These are phyloP conservation scores for Aureobasidium melanogenum DNA, from an alignment of 2,329 filamentous ascomycete species.

Conservation along the genomic window DNA sequence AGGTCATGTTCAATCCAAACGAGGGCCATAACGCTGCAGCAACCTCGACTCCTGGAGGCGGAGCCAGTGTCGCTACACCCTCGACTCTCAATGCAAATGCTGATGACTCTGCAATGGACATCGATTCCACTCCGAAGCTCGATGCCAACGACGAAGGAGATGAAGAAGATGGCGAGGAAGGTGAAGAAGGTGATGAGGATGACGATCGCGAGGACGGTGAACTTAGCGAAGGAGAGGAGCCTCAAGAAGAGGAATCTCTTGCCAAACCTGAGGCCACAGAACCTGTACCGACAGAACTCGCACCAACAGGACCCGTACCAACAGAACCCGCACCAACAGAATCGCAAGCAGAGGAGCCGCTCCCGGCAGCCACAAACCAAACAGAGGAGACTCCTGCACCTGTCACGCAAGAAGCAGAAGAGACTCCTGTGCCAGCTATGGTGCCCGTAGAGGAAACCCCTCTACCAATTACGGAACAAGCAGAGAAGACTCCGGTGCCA, in stretches of 20 bases:
- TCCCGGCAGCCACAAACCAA: not conserved
- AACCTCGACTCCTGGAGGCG: conserved; percentile 28
- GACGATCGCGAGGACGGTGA: conserved; percentile 30
- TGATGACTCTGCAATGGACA: conserved; percentile 35
- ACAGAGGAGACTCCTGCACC: not conserved
- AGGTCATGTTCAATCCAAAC: conserved; percentile 49
- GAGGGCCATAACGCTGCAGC: conserved; percentile 31
- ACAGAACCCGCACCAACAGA: not conserved
- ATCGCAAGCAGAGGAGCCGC: not conserved
- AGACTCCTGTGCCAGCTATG: not conserved
- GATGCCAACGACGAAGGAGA: conserved; percentile 35
- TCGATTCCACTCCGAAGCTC: conserved; percentile 26
- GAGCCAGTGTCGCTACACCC: conserved; percentile 24
- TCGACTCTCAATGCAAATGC: conserved; percentile 27
- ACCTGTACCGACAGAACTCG: not conserved
- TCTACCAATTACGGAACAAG: not conserved
- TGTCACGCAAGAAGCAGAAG: not conserved
- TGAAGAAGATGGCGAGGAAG: conserved; percentile 43
- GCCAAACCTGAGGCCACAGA: not conserved
- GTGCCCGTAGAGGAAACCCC: not conserved
- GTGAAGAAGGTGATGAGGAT: conserved; percentile 37
- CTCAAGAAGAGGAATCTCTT: not conserved
- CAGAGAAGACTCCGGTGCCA: not conserved
- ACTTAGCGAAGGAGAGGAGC: conserved; percentile 1
- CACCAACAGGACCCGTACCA: too few relatives aligned